A percentile compares a stretch with the other conserved stretches of the same genome.
phyloP scores from a whole-genome alignment of 345 rosid genomes.

The Durio zibethinus region DNA sequence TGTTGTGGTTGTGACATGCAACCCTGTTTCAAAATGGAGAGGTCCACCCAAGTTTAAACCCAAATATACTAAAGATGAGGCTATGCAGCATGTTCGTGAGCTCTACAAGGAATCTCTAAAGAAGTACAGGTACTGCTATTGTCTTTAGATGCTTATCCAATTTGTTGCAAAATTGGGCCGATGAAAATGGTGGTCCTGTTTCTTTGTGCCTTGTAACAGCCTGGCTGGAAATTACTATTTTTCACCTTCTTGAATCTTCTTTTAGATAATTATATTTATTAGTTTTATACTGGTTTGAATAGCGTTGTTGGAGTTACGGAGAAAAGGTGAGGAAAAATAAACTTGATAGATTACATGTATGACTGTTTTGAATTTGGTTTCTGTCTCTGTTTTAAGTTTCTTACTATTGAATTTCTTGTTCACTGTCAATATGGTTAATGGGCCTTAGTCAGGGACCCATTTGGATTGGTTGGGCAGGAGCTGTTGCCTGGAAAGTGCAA shows the following conservation, averaged over 20 bases:
- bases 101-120: constrained; percentile 63
- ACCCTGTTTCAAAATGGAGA: constrained; percentile 84
- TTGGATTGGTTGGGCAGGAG: neutral
- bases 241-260: neutral
- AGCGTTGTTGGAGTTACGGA: neutral
- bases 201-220: constrained; percentile 1
- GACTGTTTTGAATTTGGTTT: neutral
- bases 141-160: neutral
- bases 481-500: neutral
- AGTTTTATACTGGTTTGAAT: neutral
- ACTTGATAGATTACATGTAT: neutral
- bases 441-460: neutral
- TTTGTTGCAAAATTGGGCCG: neutral
- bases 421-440: neutral
- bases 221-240: neutral
- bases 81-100: constrained; percentile 63
- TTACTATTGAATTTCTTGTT: neutral
- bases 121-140: constrained; percentile 64
- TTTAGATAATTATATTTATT: neutral
- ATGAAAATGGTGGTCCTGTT: neutral
- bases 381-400: neutral
- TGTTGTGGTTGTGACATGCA: constrained; percentile 89
- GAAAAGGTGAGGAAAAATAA: neutral
- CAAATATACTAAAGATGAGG: constrained; percentile 68
- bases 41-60: constrained; percentile 82